phyloP scores from a whole-genome alignment of 2,329 filamentous ascomycete genomes.

The Cladosporium sp. region DNA sequence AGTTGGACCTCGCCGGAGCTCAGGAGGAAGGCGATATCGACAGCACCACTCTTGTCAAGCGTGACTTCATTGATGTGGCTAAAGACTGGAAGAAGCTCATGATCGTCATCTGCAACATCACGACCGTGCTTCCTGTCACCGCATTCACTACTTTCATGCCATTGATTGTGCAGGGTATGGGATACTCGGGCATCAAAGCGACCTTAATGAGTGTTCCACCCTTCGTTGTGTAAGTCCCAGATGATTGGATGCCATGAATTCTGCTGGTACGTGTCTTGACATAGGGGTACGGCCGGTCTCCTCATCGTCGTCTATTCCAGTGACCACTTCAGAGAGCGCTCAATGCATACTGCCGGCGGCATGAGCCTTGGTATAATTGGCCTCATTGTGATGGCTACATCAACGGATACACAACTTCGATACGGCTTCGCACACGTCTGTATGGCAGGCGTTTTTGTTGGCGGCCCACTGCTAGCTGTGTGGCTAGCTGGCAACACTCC shows the following conservation, averaged over 20 bases:
- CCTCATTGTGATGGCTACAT: background rate
- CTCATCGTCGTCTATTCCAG: background rate
- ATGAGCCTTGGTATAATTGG: background rate
- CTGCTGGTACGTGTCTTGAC: background rate
- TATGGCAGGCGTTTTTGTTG: background rate
- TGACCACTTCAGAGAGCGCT: background rate
- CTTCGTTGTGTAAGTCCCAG: background rate
- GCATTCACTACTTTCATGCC: slow-evolving; percentile 1
- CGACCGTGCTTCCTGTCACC: background rate
- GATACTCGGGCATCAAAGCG: background rate
- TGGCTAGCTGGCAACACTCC: background rate
- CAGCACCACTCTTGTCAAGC: background rate
- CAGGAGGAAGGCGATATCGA: slow-evolving; percentile 6
- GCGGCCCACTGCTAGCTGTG: background rate
- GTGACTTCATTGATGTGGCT: slow-evolving; percentile 3
- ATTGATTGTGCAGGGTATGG: background rate
- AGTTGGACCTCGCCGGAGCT: background rate
- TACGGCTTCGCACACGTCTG: background rate
- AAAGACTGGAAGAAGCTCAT: slow-evolving; percentile 6
- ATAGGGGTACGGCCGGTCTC: background rate
- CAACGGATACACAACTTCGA: background rate
- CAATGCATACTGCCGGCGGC: background rate
- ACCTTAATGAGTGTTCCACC: background rate
- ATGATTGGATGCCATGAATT: no score
- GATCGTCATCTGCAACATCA: slow-evolving; percentile 1